Evolutionary conservation across 1,284 basidiomycete genomes (phyloP).

Genomic region (Cryptococcus sp.): DNA sequence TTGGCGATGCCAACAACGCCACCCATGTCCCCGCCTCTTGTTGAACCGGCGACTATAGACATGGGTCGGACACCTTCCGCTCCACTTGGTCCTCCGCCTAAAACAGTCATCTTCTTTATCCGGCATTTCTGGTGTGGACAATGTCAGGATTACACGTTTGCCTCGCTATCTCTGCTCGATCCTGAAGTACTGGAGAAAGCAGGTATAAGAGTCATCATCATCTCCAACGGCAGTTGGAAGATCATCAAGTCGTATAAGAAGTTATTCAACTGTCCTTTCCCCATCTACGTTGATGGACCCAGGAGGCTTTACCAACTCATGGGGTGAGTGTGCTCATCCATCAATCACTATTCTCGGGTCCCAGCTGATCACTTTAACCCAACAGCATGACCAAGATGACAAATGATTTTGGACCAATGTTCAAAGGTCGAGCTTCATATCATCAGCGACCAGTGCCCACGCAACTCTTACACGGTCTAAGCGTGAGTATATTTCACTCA

Average conservation of each 20-base stretch:
- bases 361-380: slow-evolving; percentile 1
- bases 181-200: slow-evolving; percentile 36
- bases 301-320: slow-evolving; percentile 46
- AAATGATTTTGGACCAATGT: slow-evolving; percentile 43
- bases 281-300: slow-evolving; percentile 49
- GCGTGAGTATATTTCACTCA: slow-evolving; percentile 24
- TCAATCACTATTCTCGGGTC: slow-evolving; percentile 3
- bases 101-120: slow-evolving; percentile 50
- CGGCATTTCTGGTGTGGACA: slow-evolving; percentile 52
- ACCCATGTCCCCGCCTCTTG: neutral
- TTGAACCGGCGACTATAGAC: neutral
- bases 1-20: neutral
- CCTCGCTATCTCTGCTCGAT: slow-evolving; percentile 44
- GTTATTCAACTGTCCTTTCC: slow-evolving; percentile 50
- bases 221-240: slow-evolving; percentile 50
- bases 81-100: slow-evolving; percentile 8
- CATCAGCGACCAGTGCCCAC: slow-evolving; percentile 36
- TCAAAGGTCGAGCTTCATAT: slow-evolving; percentile 44
- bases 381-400: slow-evolving; percentile 41
- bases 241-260: slow-evolving; percentile 49
- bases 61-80: neutral
- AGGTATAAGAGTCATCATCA: slow-evolving; percentile 44
- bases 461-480: slow-evolving; percentile 40
- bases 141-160: slow-evolving; percentile 51
- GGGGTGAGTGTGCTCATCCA: slow-evolving; percentile 30